Base-by-base conservation (phyloP, 768 basidiomycete species). In the Mycena venus region DNA sequence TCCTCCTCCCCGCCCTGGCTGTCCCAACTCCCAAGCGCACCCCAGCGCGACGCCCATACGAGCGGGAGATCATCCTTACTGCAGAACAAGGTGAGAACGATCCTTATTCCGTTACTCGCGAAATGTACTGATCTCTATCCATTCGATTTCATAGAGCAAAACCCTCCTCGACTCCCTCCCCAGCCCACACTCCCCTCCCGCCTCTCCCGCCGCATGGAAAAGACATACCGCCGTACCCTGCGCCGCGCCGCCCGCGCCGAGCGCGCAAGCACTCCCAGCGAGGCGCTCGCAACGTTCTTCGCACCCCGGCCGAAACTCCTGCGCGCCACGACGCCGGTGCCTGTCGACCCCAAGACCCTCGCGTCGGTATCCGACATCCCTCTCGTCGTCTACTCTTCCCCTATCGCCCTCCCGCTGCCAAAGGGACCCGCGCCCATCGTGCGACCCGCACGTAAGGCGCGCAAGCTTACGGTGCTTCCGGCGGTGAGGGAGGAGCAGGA, bases 351-450 rank as follows among this genome's bases (percentile, higher is more conserved):
- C n/a, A 51, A 32, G 59, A 73, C 49, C 17, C 65, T 73, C 36
- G 29, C 17, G 3, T 12, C 36, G 9, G n/a, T n/a, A n/a, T n/a
- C n/a, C n/a, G 65, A 53, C 2, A 31, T 68, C 3, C 72, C 72
- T 2, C 23, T 53, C 49, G 38, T 62, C 1, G 65, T 73, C 2
- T 53, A 53, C 49, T 53, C 65, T 0, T 68, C 72, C 11, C 65
- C 58, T 17, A 55, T 53, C 11, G 65, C 65, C n/a, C 72, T 68
- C 42, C 65, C 72, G 27, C 49, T 68, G 21, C 59, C 47, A 3
- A 73, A 73, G 19, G 72, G 72, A 11, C 65, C 72, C 15, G 72
- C 72, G 1, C 65, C 72, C 10, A 17, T 31, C 21, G 49, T 73
- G 23, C 47, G 27, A 1, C 72, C 72, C 25, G 44, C 72, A 4